Evolutionary conservation across 345 rosid genomes (phyloP), one percentile per base, ranked within the genome.

Genomic region (Camelina laxa): DNA sequence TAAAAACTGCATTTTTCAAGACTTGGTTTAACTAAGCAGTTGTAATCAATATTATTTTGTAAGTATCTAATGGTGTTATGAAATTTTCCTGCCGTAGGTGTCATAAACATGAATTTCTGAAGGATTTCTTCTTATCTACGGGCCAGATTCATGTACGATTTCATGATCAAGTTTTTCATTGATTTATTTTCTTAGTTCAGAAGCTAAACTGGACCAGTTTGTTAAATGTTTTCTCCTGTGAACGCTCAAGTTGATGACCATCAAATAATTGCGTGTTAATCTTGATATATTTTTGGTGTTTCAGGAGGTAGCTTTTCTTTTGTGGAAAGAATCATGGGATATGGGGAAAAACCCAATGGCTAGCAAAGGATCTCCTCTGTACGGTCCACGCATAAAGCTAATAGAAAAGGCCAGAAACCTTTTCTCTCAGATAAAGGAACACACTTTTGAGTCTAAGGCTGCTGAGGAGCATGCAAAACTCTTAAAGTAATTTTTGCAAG

Each of bases 251-350:
- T 15, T 63, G 36, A 64, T 11, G 42, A 39, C 17, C 10, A 21
- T 67, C 21, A 36, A 21, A 19, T 36, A 15, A 2, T 10, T 51
- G 55, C 3, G 7, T 51, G 70, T 17, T 41, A 12, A 73, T 63
- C 42, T 47, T 21, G 36, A 12, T 38, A 12, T 38, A 6, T 8
- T 35, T 27, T 57, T 65, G 61, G 53, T 78, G 27, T 58, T 72
- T 22, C 69, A 95, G 99, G 97, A 92, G 60, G 99, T 95, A 71
- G 97, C 92, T 73, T 88, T 86, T 78, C 96, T 95, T 79, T 70
- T 95, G 27, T 95, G 99, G 99, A 95, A 87, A 79, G 97, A 95
- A 71, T 95, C 97, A 55, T 95, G 96, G 97, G 97, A 87, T 74
- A 70, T 87, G 47, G 97, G 91, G 57, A 90, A 85, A 75, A 95